Percentiles rank a stretch among this genome's conserved stretches.
Evolutionary conservation across 2,329 filamentous ascomycete species (phyloP).

Genomic region (Scedosporium dehoogii): DNA sequence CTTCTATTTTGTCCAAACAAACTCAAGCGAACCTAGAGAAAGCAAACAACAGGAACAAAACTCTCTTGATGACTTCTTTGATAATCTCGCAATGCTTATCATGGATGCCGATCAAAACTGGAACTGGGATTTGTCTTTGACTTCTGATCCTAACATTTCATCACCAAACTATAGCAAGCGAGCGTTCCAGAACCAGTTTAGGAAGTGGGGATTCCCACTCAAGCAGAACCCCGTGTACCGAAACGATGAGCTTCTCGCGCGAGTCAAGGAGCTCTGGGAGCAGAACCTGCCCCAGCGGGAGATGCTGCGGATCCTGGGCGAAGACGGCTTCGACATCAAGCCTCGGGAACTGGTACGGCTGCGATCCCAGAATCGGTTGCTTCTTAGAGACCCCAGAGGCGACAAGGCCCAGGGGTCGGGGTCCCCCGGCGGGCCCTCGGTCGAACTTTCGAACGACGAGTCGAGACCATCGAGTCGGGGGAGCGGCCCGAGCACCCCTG

Average conservation of each 20-base stretch:
- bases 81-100: not conserved
- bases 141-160: not conserved
- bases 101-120: conserved; percentile 1
- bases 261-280: conserved; percentile 71
- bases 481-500: not conserved
- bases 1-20: too few species aligned
- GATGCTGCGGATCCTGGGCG: conserved; percentile 60
- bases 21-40: too few species aligned
- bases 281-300: conserved; percentile 61
- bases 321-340: conserved; percentile 65
- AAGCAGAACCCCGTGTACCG: conserved; percentile 66
- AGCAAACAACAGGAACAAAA: too few species aligned
- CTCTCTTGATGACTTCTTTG: not conserved
- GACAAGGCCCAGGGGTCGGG: conserved; percentile 25
- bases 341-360: conserved; percentile 61
- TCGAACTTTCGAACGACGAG: not conserved
- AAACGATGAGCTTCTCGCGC: conserved; percentile 54
- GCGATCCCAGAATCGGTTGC: conserved; percentile 57
- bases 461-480: not conserved
- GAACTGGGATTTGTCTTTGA: not conserved
- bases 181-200: conserved; percentile 67
- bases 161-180: conserved; percentile 48
- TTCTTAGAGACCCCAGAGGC: conserved; percentile 52
- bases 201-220: conserved; percentile 67
- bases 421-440: conserved; percentile 11